phyloP scores from a whole-genome alignment of 805 yeast genomes.

The Ogataea ganodermae region DNA sequence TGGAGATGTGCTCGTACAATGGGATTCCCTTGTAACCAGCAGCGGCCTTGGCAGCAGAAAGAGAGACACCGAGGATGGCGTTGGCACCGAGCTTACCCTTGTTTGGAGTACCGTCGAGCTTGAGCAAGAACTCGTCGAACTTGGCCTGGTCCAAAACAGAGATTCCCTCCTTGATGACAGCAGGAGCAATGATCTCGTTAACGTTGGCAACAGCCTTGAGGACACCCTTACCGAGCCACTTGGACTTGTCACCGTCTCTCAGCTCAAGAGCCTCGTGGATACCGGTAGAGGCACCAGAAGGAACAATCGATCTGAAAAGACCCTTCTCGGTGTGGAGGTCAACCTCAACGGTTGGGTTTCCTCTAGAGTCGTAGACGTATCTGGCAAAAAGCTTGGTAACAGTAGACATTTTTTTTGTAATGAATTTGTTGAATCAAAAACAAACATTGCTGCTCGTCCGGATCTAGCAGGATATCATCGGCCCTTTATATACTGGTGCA shows the following conservation, averaged over 20 bases:
- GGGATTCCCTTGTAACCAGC: constrained; percentile 95
- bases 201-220: constrained; percentile 95
- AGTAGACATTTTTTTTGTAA: constrained; percentile 46
- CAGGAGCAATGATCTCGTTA: constrained; percentile 93
- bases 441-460: too few species aligned
- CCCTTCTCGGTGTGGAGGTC: constrained; percentile 93
- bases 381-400: constrained; percentile 88
- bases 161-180: constrained; percentile 74
- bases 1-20: constrained; percentile 88
- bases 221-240: constrained; percentile 99
- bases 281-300: constrained; percentile 99
- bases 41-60: constrained; percentile 97
- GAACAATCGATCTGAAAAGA: constrained; percentile 94
- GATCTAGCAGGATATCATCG: background rate
- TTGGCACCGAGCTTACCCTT: constrained; percentile 98
- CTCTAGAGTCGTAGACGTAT: constrained; percentile 99
- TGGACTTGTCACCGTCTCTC: constrained; percentile 96
- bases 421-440: background rate
- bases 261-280: constrained; percentile 97
- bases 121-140: constrained; percentile 80
- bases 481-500: constrained; percentile 4
- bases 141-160: constrained; percentile 86
- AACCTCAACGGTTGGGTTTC: constrained; percentile 99
- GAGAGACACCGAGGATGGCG: constrained; percentile 97
- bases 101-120: constrained; percentile 96